Evolutionary conservation across 352 stramenopile species (phyloP).

Genomic region (Globisporangium splendens): DNA sequence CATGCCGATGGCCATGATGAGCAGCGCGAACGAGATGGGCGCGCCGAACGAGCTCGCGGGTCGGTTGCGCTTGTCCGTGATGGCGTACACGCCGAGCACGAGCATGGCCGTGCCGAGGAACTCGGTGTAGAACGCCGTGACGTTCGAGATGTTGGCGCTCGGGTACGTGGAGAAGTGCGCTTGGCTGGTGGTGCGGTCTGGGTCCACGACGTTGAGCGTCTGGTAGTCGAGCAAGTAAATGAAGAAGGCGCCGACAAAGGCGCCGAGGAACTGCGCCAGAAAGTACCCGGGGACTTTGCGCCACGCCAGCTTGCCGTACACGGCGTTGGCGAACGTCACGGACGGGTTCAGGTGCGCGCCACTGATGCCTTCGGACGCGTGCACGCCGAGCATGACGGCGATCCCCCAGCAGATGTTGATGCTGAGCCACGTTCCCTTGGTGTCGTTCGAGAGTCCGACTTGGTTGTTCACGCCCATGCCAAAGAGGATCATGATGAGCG

Average conservation of each 20-base stretch:
- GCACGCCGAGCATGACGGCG: constrained; percentile 65
- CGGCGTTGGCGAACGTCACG: constrained; percentile 48
- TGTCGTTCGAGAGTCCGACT: constrained; percentile 44
- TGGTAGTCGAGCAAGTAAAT: constrained; percentile 59
- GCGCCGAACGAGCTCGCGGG: constrained; percentile 39
- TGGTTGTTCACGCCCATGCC: constrained; percentile 62
- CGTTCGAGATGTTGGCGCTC: constrained; percentile 31
- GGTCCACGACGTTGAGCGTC: constrained; percentile 46
- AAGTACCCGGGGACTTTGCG: constrained; percentile 54
- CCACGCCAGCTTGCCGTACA: constrained; percentile 50
- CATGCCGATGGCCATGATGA: constrained; percentile 49
- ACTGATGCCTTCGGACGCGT: constrained; percentile 48
- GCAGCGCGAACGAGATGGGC: constrained; percentile 40
- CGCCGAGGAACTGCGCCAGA: constrained; percentile 47
- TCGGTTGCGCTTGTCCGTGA: constrained; percentile 54
- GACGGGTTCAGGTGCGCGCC: constrained; percentile 68
- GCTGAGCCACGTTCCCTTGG: constrained; percentile 60
- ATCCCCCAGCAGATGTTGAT: constrained; percentile 77
- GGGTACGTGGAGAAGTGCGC: constrained; percentile 55
- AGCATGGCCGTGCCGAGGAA: constrained; percentile 58
- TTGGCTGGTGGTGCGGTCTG: constrained; percentile 32
- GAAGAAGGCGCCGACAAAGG: constrained; percentile 41
- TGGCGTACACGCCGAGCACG: constrained; percentile 55
- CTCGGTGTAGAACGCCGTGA: constrained; percentile 57
- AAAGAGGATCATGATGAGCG: constrained; percentile 55